Percentiles rank a stretch among this genome's conserved stretches.
These are phyloP conservation scores for Colletotrichum gigasporum DNA, from an alignment of 2,329 filamentous ascomycete genomes.

Conservation along the genomic window DNA sequence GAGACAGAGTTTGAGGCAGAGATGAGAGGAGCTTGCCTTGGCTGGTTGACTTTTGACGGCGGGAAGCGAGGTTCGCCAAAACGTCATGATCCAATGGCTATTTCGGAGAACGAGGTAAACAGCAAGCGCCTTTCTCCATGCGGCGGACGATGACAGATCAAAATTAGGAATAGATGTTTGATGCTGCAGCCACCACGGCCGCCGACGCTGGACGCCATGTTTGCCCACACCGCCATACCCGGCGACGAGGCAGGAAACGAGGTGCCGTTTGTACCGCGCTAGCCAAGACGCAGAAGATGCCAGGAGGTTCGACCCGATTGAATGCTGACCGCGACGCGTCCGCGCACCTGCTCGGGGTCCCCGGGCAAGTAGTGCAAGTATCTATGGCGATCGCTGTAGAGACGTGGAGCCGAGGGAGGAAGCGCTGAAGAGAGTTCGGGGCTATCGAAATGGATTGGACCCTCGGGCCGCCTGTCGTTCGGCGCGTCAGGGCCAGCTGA, in stretches of 20 bases:
- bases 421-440: neutral
- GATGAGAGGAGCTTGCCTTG: neutral
- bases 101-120: neutral
- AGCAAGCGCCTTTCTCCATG: constrained; percentile 2
- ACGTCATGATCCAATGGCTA: constrained; percentile 12
- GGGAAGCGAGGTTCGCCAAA: neutral
- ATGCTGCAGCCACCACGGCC: neutral
- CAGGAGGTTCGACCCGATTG: no score
- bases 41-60: no score
- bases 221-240: neutral
- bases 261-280: neutral
- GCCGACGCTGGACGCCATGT: neutral
- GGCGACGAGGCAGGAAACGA: neutral
- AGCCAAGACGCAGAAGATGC: neutral
- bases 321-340: constrained; percentile 3
- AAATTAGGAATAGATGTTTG: neutral
- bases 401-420: neutral
- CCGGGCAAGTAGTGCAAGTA: no score
- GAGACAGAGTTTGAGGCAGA: neutral
- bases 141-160: constrained; percentile 10
- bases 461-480: neutral
- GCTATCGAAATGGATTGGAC: neutral
- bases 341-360: neutral
- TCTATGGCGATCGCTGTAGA: neutral
- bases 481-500: neutral